Base-by-base conservation (phyloP, 2,329 filamentous ascomycete genomes). In the Colletotrichum aenigma region DNA sequence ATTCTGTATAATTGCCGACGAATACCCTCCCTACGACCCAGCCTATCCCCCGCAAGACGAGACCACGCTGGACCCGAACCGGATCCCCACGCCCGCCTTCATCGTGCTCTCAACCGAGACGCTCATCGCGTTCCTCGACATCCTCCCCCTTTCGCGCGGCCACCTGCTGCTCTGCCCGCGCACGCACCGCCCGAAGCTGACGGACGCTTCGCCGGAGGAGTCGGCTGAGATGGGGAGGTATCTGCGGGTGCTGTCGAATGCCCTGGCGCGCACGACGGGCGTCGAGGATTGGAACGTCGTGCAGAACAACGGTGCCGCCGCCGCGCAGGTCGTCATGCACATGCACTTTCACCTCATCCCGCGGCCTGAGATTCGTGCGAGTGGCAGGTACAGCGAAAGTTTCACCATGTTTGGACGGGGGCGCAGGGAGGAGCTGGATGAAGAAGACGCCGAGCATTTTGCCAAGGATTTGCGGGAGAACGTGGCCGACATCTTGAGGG, bases 311-410 rank as follows among this genome's bases (percentile, higher is more conserved):
- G 95, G 96, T 18, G 93, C 93, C 5, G 92, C 95, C 36, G 96
- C 96, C 3, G 96, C 96, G 3, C 96, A 98, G 86, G 95, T 98
- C 18, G 96, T 98, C 3, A 94, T 94, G 26, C 96, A 98, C 84
- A 93, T 97, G 65, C 96, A 99, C 84, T 98, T 97, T 83, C 97
- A 99, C 80, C 90, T 98, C 68, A 97, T 99, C 38, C 96, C 96
- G 0, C 88, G 96, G 48, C 96, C 96, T 0, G 92, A 94, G 85
- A 90, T 90, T 74, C 87, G 87, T 78, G 90, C 86, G 62, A 89
- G 87, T 78, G 89, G 87, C 8, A 83, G 86, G 62, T 86, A 86
- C 79, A 90, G 90, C 74, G 88, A 91, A 87, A 93, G 92, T 82
- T 96, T 95, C 86, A 95, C 93, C 62, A 96, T 96, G 94, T 96